Evolutionary conservation across 2,329 filamentous ascomycete genomes (phyloP), one percentile per base, ranked within the genome.

Genomic region (Atkinsonella hypoxylon): DNA sequence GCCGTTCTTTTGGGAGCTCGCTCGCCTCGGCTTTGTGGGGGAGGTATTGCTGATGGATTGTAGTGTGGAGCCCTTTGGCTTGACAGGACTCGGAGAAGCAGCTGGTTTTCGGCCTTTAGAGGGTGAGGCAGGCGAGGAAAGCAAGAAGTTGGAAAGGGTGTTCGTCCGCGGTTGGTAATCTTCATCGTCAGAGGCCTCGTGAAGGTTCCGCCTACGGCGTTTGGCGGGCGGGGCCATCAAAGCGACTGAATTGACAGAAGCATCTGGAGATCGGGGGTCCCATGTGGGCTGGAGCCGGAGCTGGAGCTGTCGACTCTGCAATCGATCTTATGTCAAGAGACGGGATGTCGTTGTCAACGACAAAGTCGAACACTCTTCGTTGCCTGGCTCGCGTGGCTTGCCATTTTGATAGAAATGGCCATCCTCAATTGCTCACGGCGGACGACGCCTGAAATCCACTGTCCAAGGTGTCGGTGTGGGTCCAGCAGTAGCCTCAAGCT

Each of bases 211-310:
- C 70, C 73, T 78, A 58, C 75, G 76, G 64, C 79, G 75, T 68
- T 79, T 79, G 62, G 76, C 68, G 55, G 75, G 72, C 66, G 77
- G 76, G 60, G 75, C 74, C 78, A 81, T 81, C 58, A 67, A 57
- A 60, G 64, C 62, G 41, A 48, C n/a, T n/a, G 48, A 26, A 41
- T n/a, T 30, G 56, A 58, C 51, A 58, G 55, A 49, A 57, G 58
- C 60, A 64, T 66, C 50, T 58, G 61, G 51, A 52, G 45, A 47
- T 42, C 43, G 45, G 49, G 42, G 51, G 57, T 60, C 55, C 55
- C 61, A 62, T 56, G 52, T 49, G 53, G 45, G 34, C 48, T 38
- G 40, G 40, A 26, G 7, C 26, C 8, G 26, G 36, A 26, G 7
- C 26, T 26, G 26, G 36, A 12, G 40, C 18, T 22, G 43, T 43